These are phyloP conservation scores for Castanospermum australe DNA, from an alignment of 306 rosid genomes.

Conservation along the genomic window DNA sequence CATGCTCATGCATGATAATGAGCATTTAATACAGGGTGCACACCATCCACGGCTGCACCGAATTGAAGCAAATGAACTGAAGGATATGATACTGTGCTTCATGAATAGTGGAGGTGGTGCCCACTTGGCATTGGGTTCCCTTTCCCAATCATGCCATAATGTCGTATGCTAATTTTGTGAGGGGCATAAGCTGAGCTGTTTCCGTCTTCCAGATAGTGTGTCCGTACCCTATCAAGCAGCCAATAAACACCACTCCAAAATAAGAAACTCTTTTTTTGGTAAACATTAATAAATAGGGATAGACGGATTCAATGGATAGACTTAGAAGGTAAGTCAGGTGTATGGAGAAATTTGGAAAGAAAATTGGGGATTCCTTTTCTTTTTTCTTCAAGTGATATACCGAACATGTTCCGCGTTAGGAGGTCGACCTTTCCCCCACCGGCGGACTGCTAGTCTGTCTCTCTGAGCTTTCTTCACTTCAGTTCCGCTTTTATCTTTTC, in stretches of 20 bases:
- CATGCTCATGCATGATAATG: neutral
- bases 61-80: neutral
- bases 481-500: neutral
- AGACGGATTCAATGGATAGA: neutral
- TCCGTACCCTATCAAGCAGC: neutral
- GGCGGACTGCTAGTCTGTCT: neutral
- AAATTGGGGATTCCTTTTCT: too few species aligned
- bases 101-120: slow-evolving; percentile 7
- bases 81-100: neutral
- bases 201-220: neutral
- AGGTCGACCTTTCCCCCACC: neutral
- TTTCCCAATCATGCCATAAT: slow-evolving; percentile 3
- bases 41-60: neutral
- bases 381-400: neutral
- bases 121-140: slow-evolving; percentile 31
- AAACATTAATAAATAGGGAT: neutral
- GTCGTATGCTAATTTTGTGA: neutral
- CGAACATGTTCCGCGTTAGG: neutral
- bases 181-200: neutral
- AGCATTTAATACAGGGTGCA: neutral
- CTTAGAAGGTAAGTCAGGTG: neutral
- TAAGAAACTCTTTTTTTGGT: neutral
- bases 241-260: neutral
- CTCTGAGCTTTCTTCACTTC: neutral
- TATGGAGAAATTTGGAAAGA: neutral